Base-by-base conservation (phyloP, 2,329 filamentous ascomycete species). In the Aspergillus fischeri region DNA sequence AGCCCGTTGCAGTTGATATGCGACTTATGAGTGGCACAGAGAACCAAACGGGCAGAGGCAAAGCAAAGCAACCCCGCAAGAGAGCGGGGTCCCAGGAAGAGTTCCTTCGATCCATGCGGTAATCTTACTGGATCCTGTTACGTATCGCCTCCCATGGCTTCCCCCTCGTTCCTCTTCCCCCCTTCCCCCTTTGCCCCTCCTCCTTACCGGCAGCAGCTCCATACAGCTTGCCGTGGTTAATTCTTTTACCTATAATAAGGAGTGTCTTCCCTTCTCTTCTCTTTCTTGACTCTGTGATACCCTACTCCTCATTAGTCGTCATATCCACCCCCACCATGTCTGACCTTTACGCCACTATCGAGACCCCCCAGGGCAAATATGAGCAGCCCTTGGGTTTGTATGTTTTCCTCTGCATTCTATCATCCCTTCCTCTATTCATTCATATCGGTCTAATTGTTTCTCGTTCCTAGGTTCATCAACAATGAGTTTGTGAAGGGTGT, bases 381-480 rank as follows among this genome's bases (percentile, higher is more conserved):
- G 73, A 75, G 60, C 73, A 75, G 63, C 73, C 73, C 14, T 58
- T 72, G 27, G 73, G 73, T 58, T 62, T 75, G 66, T 75, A 68
- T 54, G 69, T 63, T 17, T 49, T 24, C 41, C 55, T 54, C 47
- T 51, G 66, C 75, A 68, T 55, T 67, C 48, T 21, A 42, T 54
- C 49, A 48, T 54, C n/a, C 4, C 42, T 14, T 14, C 1, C 21
- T 20, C 21, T 21, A 9, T 21, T 44, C n/a, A 21, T 20, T 21
- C n/a, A 11, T 45, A 2, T 24, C 21, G 3, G 24, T 6, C 42
- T 45, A 45, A 45, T 11, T 11, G 42, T 3, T 20, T 14, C 10
- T 45, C n/a, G 21, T 45, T 24, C 10, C 21, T 47, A 47, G 44
- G 38, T 73, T 72, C 62, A 73, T 73, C 61, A 72, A 73, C 55